phyloP scores from a whole-genome alignment of 2,329 filamentous ascomycete genomes.

The Fusarium sp. region DNA sequence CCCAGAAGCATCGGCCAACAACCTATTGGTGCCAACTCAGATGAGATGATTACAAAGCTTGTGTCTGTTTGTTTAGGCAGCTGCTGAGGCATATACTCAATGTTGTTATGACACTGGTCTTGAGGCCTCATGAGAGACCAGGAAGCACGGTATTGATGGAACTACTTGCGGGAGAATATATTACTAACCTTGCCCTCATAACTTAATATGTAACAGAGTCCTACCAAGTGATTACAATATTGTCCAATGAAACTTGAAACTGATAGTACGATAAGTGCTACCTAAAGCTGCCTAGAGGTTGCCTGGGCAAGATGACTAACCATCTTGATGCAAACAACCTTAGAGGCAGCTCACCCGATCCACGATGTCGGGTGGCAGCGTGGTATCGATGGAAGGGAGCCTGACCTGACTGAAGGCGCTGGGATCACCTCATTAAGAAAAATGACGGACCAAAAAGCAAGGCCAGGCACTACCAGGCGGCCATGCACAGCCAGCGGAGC shows the following conservation, averaged over 20 bases:
- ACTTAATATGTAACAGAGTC: constrained; percentile 2
- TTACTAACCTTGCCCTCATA: neutral
- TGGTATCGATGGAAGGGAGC: constrained; percentile 4
- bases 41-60: constrained; percentile 21
- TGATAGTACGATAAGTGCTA: constrained; percentile 13
- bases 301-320: constrained; percentile 31
- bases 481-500: constrained; percentile 21
- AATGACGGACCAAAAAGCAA: constrained; percentile 7
- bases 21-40: constrained; percentile 14
- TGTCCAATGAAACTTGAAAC: constrained; percentile 16
- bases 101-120: neutral
- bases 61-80: neutral
- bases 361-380: constrained; percentile 19
- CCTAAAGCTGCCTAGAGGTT: constrained; percentile 26
- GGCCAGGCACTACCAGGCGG: constrained; percentile 34
- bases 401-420: constrained; percentile 12
- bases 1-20: neutral
- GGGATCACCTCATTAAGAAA: constrained; percentile 14
- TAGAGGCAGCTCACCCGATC: constrained; percentile 19
- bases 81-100: constrained; percentile 3
- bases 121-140: neutral
- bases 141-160: neutral
- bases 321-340: constrained; percentile 4
- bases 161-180: neutral
- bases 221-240: neutral